A percentile compares a stretch with the other conserved stretches of the same genome.
Evolutionary conservation across 345 rosid species (phyloP).

Genomic region (Gossypium arboreum): DNA sequence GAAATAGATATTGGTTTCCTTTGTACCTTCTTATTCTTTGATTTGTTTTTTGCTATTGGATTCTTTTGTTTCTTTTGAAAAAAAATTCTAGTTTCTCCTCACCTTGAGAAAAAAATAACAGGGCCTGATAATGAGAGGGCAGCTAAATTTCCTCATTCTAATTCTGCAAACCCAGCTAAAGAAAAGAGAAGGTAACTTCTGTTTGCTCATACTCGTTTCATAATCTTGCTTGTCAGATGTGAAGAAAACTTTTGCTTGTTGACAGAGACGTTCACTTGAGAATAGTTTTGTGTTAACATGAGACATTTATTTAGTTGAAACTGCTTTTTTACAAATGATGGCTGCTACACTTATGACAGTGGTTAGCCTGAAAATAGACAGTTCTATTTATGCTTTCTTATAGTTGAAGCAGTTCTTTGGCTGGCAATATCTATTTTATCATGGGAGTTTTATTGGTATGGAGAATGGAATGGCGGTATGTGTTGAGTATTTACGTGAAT

Average conservation of each 20-base stretch:
- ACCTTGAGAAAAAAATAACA: background rate
- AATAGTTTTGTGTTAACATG: background rate
- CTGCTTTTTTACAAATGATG: background rate
- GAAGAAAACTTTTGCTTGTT: background rate
- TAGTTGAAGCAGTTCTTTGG: background rate
- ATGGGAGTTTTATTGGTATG: too few species aligned
- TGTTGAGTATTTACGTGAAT: too few species aligned
- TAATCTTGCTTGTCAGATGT: background rate
- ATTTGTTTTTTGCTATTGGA: background rate
- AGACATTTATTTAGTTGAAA: background rate
- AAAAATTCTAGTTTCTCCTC: background rate
- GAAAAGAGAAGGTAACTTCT: conserved; percentile 10
- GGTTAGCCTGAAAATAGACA: background rate
- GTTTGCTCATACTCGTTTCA: background rate
- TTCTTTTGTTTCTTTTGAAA: background rate
- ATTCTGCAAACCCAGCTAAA: background rate
- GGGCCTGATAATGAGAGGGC: conserved; percentile 9
- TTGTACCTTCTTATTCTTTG: background rate
- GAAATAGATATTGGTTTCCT: background rate
- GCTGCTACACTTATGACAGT: background rate
- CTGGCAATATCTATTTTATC: too few species aligned
- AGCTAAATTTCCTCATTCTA: background rate
- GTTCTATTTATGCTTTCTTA: background rate
- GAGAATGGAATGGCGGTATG: too few species aligned
- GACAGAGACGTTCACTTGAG: background rate